Evolutionary conservation across 768 basidiomycete genomes (phyloP), one percentile per base, ranked within the genome.

Genomic region (Clitopilus passeckerianus): DNA sequence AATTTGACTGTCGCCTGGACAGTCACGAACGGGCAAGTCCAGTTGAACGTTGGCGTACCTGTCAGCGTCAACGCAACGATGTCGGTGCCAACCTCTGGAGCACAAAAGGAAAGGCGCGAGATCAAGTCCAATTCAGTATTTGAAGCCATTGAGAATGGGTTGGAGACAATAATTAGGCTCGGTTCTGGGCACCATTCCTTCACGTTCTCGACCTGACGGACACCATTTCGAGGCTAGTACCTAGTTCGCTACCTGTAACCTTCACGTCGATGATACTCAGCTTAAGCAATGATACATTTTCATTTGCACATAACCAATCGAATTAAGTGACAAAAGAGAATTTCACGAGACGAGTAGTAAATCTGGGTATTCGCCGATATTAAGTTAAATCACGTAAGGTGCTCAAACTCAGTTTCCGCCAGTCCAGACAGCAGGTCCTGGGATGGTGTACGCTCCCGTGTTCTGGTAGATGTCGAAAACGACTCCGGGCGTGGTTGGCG

Each of bases 351-450:
- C 27, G 27, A 30, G 4, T 30, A 30, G 3, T 7, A 30, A 30
- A 30, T 3, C 27, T 30, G 27, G 27, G 27, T 30, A 30, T 30
- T 30, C 27, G 27, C 7, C 7, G 27, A 30, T 30, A 30, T 7
- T 3, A 7, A 7, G 7, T 7, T 3, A 7, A 7, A 3, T 30
- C 27, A 7, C 27, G 7, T 30, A 30, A 30, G 27, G 7, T 3
- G 7, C 27, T 30, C 7, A 30, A 30, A 30, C 24, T 61, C 37
- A 63, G 14, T 66, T 65, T 37, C 64, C 64, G 6, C 66, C 66
- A 3, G 64, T 67, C 66, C 66, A 67, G 72, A 78, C 73, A 24
- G 75, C 65, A 16, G 77, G 77, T 8, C 77, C 77, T 14, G 78
- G 77, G 53, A 78, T 78, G 0, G 75, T 74, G 59, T 80, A 80